Percentiles rank a stretch among this genome's conserved stretches.
These are phyloP conservation scores for Aspergillus mulundensis DNA, from an alignment of 495 filamentous ascomycete genomes.

Conservation along the genomic window DNA sequence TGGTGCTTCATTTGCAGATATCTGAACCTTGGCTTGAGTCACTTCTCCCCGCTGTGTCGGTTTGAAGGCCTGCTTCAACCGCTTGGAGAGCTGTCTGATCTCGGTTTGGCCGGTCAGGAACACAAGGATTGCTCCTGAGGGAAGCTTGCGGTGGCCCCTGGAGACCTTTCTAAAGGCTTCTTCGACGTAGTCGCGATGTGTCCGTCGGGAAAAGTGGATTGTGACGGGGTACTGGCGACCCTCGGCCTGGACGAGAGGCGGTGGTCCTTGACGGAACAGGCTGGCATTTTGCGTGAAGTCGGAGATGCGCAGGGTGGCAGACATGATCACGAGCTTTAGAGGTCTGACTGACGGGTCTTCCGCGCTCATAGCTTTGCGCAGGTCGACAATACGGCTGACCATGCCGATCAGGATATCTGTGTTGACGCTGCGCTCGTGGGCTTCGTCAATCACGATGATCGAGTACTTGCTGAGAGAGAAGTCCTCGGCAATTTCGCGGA, in stretches of 20 bases:
- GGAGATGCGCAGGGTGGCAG: constrained; percentile 83
- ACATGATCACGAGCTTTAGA: constrained; percentile 97
- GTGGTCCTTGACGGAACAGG: constrained; percentile 70
- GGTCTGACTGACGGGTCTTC: constrained; percentile 64
- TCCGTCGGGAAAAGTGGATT: constrained; percentile 79
- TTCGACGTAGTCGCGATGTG: constrained; percentile 81
- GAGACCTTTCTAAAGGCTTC: constrained; percentile 85
- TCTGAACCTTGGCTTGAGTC: constrained; percentile 59
- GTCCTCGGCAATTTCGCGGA: constrained; percentile 87
- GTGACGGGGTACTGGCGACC: constrained; percentile 92
- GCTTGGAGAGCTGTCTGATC: constrained; percentile 73
- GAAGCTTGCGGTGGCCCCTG: constrained; percentile 84
- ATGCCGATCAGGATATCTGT: constrained; percentile 97
- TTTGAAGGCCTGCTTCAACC: constrained; percentile 67
- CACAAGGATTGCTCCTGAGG: constrained; percentile 87
- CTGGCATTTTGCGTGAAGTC: constrained; percentile 82
- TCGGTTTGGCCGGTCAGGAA: constrained; percentile 95
- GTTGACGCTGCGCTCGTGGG: constrained; percentile 95
- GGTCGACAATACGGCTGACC: constrained; percentile 84
- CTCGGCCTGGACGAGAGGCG: constrained; percentile 84
- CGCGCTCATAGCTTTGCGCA: constrained; percentile 60
- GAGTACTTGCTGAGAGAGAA: constrained; percentile 92
- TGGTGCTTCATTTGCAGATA: constrained; percentile 73
- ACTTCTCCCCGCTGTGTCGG: constrained; percentile 50
- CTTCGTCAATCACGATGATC: constrained; percentile 91